Evolutionary conservation across 495 filamentous ascomycete genomes (phyloP).

Genomic region (Lasiosphaeria hispida): DNA sequence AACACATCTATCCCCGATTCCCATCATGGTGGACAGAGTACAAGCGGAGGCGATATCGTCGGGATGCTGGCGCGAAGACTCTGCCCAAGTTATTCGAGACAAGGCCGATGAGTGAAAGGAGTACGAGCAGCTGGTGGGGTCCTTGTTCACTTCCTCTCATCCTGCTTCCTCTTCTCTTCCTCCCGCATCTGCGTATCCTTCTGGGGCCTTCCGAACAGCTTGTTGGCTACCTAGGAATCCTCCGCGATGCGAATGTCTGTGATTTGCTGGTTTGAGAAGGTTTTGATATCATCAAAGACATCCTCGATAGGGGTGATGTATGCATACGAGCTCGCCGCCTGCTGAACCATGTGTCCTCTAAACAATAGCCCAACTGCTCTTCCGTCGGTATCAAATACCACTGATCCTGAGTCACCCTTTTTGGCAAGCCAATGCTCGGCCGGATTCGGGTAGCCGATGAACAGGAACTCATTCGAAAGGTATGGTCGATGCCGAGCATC

Average conservation of each 20-base stretch:
- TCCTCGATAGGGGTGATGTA: background rate
- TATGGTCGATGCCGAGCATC: background rate
- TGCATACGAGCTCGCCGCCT: background rate
- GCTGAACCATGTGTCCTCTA: conserved; percentile 2
- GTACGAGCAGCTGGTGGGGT: too few relatives aligned
- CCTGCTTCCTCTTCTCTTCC: too few relatives aligned
- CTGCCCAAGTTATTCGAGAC: too few relatives aligned
- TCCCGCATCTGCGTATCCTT: too few relatives aligned
- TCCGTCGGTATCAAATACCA: background rate
- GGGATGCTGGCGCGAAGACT: too few relatives aligned
- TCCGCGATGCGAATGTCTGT: conserved; percentile 1
- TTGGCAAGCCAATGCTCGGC: background rate
- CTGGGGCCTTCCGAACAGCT: too few relatives aligned
- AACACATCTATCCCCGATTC: too few relatives aligned
- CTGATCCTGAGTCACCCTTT: background rate
- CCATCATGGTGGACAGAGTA: too few relatives aligned
- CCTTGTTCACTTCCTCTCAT: too few relatives aligned
- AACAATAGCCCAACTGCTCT: background rate
- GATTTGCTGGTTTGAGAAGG: background rate
- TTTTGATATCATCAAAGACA: background rate
- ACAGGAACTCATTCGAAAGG: background rate
- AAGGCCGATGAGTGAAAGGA: too few relatives aligned
- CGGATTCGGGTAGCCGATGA: background rate
- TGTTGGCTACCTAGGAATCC: too few relatives aligned
- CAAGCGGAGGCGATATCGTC: too few relatives aligned